Conservation (phyloP, 1,284 basidiomycete species). For the Tilletia indica region DNA sequence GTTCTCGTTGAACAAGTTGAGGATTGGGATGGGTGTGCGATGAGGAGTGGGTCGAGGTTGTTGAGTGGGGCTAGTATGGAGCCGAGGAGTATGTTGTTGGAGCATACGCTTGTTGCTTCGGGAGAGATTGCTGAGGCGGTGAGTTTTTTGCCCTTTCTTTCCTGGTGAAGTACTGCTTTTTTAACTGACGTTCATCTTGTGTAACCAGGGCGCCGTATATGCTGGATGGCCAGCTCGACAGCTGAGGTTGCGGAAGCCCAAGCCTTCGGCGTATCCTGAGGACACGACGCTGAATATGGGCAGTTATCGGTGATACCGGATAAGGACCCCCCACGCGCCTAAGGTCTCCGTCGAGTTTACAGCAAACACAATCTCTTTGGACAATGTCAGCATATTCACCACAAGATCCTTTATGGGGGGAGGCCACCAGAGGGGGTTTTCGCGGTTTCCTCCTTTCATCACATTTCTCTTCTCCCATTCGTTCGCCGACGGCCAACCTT, state of each 20-base stretch:
- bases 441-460: too few species aligned
- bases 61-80: slow-evolving; percentile 55
- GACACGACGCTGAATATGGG: slow-evolving; percentile 9
- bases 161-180: not conserved
- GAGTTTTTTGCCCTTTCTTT: not conserved
- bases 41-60: slow-evolving; percentile 52
- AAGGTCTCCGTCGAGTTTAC: too few species aligned
- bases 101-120: slow-evolving; percentile 54
- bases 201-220: slow-evolving; percentile 42
- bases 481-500: too few species aligned
- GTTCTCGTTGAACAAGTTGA: slow-evolving; percentile 53
- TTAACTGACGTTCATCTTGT: not conserved
- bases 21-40: slow-evolving; percentile 53
- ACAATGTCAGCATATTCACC: too few species aligned
- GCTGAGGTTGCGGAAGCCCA: slow-evolving; percentile 34
- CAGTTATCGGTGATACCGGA: not conserved
- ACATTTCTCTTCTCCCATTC: too few species aligned
- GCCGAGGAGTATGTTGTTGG: slow-evolving; percentile 52
- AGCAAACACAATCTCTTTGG: too few species aligned
- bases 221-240: slow-evolving; percentile 54
- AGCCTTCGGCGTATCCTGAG: slow-evolving; percentile 2
- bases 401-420: too few species aligned
- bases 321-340: too few species aligned
- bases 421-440: too few species aligned
- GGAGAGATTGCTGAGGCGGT: slow-evolving; percentile 53